These are phyloP conservation scores for Nematodospora anomalae DNA, from an alignment of 1,139 yeast species.

Conservation along the genomic window DNA sequence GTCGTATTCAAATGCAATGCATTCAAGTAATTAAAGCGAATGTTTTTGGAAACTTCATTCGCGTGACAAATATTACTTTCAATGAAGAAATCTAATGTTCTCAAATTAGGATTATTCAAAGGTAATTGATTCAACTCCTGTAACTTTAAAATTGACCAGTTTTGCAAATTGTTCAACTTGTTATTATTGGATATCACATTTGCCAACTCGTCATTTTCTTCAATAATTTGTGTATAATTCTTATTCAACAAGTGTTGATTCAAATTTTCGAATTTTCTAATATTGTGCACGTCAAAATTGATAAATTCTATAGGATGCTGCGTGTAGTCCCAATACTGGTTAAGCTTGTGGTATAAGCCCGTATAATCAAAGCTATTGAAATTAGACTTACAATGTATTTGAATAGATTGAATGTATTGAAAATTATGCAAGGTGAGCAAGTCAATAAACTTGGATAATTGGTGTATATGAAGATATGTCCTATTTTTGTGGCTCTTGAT, in stretches of 20 bases:
- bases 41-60: conserved; percentile 2
- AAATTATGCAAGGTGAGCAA: conserved; percentile 11
- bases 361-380: conserved; percentile 14
- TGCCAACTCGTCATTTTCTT: conserved; percentile 15
- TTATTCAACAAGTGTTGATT: conserved; percentile 13
- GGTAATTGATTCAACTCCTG: conserved; percentile 12
- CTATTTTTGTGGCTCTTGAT: background rate
- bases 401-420: conserved; percentile 12
- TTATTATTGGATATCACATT: background rate
- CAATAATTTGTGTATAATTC: conserved; percentile 9
- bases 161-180: conserved; percentile 12
- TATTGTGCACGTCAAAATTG: conserved; percentile 16
- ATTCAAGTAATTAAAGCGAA: conserved; percentile 6
- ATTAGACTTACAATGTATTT: conserved; percentile 16
- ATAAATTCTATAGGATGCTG: conserved; percentile 15
- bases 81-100: conserved; percentile 15
- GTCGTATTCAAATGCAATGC: conserved; percentile 15
- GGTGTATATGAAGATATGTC: conserved; percentile 13
- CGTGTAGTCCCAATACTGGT: conserved; percentile 10
- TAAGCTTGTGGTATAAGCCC: conserved; percentile 11
- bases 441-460: conserved; percentile 8
- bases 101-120: conserved; percentile 11
- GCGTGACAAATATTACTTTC: conserved; percentile 7
- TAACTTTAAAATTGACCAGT: conserved; percentile 14
- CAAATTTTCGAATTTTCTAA: conserved; percentile 14